phyloP scores from a whole-genome alignment of 768 basidiomycete species.

The Leccinum fibrillosum region DNA sequence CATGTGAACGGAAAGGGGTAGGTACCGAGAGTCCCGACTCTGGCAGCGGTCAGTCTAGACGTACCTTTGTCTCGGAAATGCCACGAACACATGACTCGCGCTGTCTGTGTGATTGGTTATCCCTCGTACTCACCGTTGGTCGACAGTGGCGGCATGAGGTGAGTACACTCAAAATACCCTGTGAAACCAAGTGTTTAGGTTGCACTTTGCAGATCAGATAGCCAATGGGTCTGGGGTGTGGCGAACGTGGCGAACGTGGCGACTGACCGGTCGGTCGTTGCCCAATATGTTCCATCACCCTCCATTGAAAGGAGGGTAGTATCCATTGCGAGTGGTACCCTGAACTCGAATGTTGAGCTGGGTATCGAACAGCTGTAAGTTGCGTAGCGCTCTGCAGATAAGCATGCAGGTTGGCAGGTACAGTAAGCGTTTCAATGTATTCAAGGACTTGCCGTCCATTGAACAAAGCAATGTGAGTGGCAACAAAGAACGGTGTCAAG shows the following conservation, averaged over 20 bases:
- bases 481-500: background rate
- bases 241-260: no score
- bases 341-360: background rate
- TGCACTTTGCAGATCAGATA: background rate
- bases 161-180: background rate
- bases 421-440: background rate
- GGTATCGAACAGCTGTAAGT: background rate
- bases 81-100: background rate
- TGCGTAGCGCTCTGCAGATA: background rate
- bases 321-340: background rate
- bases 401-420: background rate
- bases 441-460: background rate
- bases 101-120: background rate
- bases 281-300: background rate
- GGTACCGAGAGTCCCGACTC: background rate
- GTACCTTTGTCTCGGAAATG: background rate
- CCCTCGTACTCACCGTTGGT: background rate
- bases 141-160: background rate
- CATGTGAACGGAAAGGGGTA: background rate
- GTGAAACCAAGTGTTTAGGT: background rate
- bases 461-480: background rate
- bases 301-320: background rate
- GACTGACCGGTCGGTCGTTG: background rate
- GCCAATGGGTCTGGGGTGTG: background rate
- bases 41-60: background rate